A percentile compares a stretch with the other conserved stretches of the same genome.
phyloP scores from a whole-genome alignment of 345 rosid species.

The Rhodamnia rubescens region DNA sequence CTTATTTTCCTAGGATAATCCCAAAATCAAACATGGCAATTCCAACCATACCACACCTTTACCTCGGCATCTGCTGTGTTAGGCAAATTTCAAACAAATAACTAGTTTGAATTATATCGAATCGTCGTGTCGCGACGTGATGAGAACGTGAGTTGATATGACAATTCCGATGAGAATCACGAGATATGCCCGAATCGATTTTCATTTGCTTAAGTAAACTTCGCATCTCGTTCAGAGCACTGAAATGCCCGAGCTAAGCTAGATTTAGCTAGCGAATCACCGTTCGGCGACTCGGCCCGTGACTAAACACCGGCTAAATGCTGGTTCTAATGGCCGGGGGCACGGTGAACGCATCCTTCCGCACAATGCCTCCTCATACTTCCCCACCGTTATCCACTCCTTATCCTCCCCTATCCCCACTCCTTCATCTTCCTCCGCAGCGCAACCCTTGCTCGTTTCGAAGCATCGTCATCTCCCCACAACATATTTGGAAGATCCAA shows the following conservation, averaged over 20 bases:
- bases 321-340: not conserved
- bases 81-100: not conserved
- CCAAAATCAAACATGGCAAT: not conserved
- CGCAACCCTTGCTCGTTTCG: not conserved
- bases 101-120: too few relatives aligned
- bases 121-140: not conserved
- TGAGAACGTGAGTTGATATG: not conserved
- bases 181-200: not conserved
- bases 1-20: not conserved
- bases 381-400: not conserved
- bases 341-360: not conserved
- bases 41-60: not conserved
- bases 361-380: not conserved
- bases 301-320: not conserved
- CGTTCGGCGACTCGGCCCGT: too few relatives aligned
- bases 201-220: too few relatives aligned
- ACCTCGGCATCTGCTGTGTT: not conserved
- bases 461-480: not conserved
- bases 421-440: not conserved
- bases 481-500: not conserved
- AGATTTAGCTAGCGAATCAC: too few relatives aligned
- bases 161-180: not conserved
- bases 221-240: too few relatives aligned
- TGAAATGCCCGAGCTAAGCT: too few relatives aligned
- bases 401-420: not conserved